Conservation (phyloP, 1,139 yeast species). For the Saccharomyces hybrid region DNA sequence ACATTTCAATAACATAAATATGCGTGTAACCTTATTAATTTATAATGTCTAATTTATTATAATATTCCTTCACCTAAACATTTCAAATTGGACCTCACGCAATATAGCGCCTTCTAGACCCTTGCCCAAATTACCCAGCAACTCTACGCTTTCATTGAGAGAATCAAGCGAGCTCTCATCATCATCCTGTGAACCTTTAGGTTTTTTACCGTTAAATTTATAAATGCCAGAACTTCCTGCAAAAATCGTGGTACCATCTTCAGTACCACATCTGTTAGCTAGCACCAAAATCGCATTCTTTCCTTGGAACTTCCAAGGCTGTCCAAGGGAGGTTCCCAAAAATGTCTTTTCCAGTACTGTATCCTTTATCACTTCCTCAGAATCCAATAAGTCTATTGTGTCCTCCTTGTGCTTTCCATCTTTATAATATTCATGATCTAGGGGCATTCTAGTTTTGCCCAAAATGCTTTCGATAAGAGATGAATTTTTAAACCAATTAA, state of each 20-base stretch:
- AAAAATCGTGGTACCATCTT: slow-evolving; percentile 42
- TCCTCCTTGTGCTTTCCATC: slow-evolving; percentile 4
- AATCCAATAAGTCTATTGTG: background rate
- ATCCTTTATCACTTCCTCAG: background rate
- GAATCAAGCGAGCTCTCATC: slow-evolving; percentile 22
- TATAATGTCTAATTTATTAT: background rate
- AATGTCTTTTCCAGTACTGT: slow-evolving; percentile 21
- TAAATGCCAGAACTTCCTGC: slow-evolving; percentile 70
- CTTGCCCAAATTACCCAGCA: slow-evolving; percentile 50
- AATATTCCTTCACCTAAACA: background rate
- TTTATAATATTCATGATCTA: slow-evolving; percentile 1
- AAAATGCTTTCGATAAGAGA: slow-evolving; percentile 7
- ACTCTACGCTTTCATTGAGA: slow-evolving; percentile 43
- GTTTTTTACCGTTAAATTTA: slow-evolving; percentile 38
- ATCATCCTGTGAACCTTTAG: slow-evolving; percentile 25
- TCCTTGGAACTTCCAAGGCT: slow-evolving; percentile 22
- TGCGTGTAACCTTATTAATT: background rate
- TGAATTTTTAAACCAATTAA: slow-evolving; percentile 14
- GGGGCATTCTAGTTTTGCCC: background rate
- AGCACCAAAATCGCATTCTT: slow-evolving; percentile 20
- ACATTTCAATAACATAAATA: background rate
- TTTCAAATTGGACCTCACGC: slow-evolving; percentile 38
- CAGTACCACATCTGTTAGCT: slow-evolving; percentile 65
- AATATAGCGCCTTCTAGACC: slow-evolving; percentile 55
- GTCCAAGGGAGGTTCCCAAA: slow-evolving; percentile 35